These are phyloP conservation scores for Sugiyamaella lignohabitans DNA, from an alignment of 805 yeast genomes.

Conservation along the genomic window DNA sequence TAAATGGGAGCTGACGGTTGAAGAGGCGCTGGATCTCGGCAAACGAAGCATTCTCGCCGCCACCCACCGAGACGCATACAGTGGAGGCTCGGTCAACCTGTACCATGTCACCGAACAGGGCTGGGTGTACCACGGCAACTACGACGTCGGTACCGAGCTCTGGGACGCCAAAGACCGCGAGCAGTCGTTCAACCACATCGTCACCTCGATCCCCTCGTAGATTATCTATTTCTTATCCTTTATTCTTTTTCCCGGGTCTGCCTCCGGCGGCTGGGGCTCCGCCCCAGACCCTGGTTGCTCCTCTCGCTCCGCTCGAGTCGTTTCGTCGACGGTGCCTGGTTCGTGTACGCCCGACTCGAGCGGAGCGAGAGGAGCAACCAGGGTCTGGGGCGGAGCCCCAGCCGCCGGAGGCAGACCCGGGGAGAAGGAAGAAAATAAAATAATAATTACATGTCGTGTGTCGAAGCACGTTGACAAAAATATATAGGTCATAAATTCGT, in stretches of 20 bases:
- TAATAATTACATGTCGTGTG: background rate
- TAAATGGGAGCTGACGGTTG: constrained; percentile 85
- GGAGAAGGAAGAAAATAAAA: background rate
- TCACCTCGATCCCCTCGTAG: constrained; percentile 31
- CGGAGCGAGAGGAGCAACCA: too few relatives aligned
- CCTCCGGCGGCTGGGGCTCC: too few relatives aligned
- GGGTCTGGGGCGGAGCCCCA: background rate
- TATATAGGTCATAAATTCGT: constrained; percentile 9
- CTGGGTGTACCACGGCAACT: constrained; percentile 94
- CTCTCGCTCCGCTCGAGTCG: too few relatives aligned
- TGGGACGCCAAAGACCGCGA: constrained; percentile 89
- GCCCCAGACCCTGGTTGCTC: too few relatives aligned
- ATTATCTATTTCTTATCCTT: too few relatives aligned
- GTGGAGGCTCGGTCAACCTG: constrained; percentile 93
- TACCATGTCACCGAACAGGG: constrained; percentile 91
- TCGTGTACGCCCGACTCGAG: too few relatives aligned
- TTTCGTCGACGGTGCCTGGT: too few relatives aligned
- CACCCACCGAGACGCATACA: constrained; percentile 95
- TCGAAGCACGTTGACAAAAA: too few relatives aligned
- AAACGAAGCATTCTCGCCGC: constrained; percentile 96
- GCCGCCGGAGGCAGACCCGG: background rate
- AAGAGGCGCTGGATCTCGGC: constrained; percentile 90
- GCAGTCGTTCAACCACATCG: constrained; percentile 81
- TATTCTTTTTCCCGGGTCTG: too few relatives aligned
- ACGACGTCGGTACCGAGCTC: constrained; percentile 82